These are phyloP conservation scores for Micromonas pusilla DNA, from an alignment of 139 green algal species.

Conservation along the genomic window DNA sequence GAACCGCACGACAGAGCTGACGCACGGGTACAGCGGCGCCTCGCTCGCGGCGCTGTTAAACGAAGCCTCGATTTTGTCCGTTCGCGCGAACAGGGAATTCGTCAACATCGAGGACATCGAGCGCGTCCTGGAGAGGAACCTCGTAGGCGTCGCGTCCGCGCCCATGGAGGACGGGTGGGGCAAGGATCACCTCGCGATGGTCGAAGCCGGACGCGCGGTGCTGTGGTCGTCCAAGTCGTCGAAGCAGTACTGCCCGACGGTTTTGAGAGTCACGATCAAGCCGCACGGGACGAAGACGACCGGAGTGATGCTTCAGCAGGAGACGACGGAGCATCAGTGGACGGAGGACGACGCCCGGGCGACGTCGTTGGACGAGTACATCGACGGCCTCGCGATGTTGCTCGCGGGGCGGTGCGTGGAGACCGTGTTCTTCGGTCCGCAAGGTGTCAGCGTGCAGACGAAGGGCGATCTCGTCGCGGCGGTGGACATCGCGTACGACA, in stretches of 20 bases:
- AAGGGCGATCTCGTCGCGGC: not conserved
- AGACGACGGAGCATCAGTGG: not conserved
- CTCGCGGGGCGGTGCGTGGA: conserved; percentile 1
- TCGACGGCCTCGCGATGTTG: not conserved
- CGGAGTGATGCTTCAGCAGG: not conserved
- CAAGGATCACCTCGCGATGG: conserved; percentile 18
- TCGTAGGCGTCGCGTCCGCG: conserved; percentile 4
- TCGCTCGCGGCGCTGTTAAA: conserved; percentile 34
- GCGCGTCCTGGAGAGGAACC: conserved; percentile 28
- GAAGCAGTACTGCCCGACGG: not conserved
- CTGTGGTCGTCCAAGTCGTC: not conserved
- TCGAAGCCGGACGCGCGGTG: conserved; percentile 23
- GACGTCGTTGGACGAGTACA: conserved; percentile 5
- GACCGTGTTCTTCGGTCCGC: not conserved
- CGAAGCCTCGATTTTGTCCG: conserved; percentile 32
- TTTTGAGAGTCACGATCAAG: conserved; percentile 24
- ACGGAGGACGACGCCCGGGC: not conserved
- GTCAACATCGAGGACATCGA: conserved; percentile 31
- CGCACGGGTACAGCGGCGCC: conserved; percentile 29
- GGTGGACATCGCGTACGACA: not conserved
- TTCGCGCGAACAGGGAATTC: conserved; percentile 22
- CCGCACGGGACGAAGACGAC: not conserved
- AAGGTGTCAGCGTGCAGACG: not conserved
- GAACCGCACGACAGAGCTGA: conserved; percentile 22
- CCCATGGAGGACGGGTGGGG: conserved; percentile 9